phyloP scores from a whole-genome alignment of 495 filamentous ascomycete species.

The Daldinia vernicosa region DNA sequence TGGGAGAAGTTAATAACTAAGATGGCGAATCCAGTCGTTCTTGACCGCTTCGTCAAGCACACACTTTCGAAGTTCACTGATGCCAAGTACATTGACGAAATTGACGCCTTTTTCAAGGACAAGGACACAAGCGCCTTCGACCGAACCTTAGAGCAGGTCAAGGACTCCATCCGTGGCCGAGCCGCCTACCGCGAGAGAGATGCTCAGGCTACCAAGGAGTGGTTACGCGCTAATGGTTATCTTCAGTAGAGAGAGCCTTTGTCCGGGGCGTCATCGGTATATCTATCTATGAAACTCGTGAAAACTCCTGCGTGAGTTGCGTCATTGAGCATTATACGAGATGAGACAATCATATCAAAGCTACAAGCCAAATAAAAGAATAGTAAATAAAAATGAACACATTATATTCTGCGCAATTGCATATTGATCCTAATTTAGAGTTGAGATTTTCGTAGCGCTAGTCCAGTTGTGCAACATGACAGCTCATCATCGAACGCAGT shows the following conservation, averaged over 20 bases:
- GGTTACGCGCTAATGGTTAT: slow-evolving; percentile 73
- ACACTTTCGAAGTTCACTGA: slow-evolving; percentile 80
- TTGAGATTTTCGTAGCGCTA: no score
- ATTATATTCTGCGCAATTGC: not conserved
- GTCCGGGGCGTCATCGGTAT: not conserved
- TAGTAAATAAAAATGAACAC: not conserved
- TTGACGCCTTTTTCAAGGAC: slow-evolving; percentile 80
- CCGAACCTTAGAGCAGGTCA: slow-evolving; percentile 77
- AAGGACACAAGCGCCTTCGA: slow-evolving; percentile 85
- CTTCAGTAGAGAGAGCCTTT: slow-evolving; percentile 20
- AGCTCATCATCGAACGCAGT: no score
- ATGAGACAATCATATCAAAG: no score
- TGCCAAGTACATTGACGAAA: slow-evolving; percentile 73
- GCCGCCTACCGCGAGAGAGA: slow-evolving; percentile 82
- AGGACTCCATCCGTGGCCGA: slow-evolving; percentile 80
- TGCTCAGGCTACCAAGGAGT: slow-evolving; percentile 70
- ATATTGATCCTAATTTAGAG: no score
- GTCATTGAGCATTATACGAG: not conserved
- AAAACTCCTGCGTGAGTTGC: not conserved
- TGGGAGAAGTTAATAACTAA: slow-evolving; percentile 74
- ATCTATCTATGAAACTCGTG: not conserved
- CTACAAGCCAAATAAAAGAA: not conserved
- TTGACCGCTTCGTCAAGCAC: slow-evolving; percentile 85
- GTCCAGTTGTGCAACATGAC: no score
- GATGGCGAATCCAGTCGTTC: slow-evolving; percentile 81